Conservation (phyloP, 306 rosid species). For the Ceratonia siliqua region DNA sequence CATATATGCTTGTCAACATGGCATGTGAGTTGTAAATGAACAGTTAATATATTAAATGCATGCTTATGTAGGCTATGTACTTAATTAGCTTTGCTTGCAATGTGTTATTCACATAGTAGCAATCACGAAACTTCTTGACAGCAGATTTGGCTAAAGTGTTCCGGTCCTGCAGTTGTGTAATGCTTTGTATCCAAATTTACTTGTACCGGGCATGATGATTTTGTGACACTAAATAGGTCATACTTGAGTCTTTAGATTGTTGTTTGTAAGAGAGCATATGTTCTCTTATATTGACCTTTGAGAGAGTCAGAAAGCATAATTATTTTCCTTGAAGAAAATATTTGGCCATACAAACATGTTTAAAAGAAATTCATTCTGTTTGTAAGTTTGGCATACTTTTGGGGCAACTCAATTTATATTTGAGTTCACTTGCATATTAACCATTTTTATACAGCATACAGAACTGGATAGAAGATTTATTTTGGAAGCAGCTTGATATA, state of each 20-base stretch:
- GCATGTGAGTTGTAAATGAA: slow-evolving; percentile 13
- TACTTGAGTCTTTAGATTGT: slow-evolving; percentile 12
- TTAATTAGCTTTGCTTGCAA: slow-evolving; percentile 1
- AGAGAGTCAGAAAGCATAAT: slow-evolving; percentile 16
- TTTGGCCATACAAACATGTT: background rate
- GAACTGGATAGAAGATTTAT: slow-evolving; percentile 93
- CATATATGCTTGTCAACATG: background rate
- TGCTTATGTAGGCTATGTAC: background rate
- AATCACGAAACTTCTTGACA: background rate
- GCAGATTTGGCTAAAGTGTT: background rate
- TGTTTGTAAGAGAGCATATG: background rate
- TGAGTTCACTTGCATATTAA: slow-evolving; percentile 27
- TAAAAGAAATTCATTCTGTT: slow-evolving; percentile 2
- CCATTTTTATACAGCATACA: slow-evolving; percentile 65
- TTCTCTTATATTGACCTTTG: background rate
- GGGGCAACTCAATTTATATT: slow-evolving; percentile 14
- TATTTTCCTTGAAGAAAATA: background rate
- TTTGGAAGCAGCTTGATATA: slow-evolving; percentile 91
- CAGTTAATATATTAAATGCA: slow-evolving; percentile 3
- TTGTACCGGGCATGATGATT: background rate
- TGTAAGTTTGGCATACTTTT: slow-evolving; percentile 14
- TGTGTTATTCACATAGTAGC: slow-evolving; percentile 8
- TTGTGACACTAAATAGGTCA: background rate
- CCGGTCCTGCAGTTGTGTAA: background rate
- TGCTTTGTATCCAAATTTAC: background rate